These are phyloP conservation scores for Alternaria novae-zelandiae DNA, from an alignment of 2,329 filamentous ascomycete species.

Conservation along the genomic window DNA sequence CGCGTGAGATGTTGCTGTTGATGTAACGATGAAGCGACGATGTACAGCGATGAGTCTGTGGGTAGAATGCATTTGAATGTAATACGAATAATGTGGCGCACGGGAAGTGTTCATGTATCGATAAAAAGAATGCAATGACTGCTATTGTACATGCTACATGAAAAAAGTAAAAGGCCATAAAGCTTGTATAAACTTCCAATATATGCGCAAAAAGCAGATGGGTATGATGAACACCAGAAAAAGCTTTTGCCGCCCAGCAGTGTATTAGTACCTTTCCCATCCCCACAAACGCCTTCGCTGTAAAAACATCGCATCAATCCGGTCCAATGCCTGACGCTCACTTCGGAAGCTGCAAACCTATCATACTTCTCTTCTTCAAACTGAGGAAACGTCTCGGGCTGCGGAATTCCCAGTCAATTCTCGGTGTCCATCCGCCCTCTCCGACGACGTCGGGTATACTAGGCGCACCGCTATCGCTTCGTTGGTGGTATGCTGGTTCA, in stretches of 20 bases:
- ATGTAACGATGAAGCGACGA: background rate
- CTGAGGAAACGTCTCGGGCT: slow-evolving; percentile 26
- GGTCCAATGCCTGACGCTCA: background rate
- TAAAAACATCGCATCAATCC: background rate
- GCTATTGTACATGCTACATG: background rate
- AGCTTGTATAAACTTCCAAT: background rate
- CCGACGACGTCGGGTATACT: slow-evolving; percentile 25
- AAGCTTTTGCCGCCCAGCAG: slow-evolving; percentile 3
- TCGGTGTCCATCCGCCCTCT: slow-evolving; percentile 25
- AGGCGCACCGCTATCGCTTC: slow-evolving; percentile 19
- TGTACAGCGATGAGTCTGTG: background rate
- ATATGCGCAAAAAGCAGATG: background rate
- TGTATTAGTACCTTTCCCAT: background rate
- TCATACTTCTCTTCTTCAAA: slow-evolving; percentile 24
- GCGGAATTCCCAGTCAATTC: slow-evolving; percentile 26
- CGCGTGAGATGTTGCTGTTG: background rate
- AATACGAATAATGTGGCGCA: background rate
- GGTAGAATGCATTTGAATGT: background rate
- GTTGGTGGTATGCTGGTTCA: slow-evolving; percentile 4
- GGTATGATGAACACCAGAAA: slow-evolving; percentile 2
- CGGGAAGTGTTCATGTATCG: background rate
- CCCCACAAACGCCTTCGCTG: background rate
- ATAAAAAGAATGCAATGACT: background rate
- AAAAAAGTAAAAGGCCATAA: background rate
- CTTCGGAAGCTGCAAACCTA: slow-evolving; percentile 3